Evolutionary conservation across 352 stramenopile genomes (phyloP), one percentile per base, ranked within the genome.

Genomic region (Globisporangium cylindrosporum): DNA sequence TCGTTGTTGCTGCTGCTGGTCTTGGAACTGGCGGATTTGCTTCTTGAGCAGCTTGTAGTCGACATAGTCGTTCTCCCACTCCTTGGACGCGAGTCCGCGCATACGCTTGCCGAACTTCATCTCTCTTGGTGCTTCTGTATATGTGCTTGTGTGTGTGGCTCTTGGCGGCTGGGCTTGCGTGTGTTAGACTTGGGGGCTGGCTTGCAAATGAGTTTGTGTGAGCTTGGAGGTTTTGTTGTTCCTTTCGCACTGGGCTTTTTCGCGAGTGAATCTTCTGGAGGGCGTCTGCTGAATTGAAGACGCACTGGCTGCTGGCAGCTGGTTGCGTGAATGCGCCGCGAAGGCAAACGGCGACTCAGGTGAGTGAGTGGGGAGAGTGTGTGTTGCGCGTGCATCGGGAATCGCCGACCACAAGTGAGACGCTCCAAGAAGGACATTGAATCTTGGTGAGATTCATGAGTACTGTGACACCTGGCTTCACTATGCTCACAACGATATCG

Each of bases 61-160:
- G 14, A 94, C 82, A 73, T 92, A 94, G 73, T 86, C 81, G 64
- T 60, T 46, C 15, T 74, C 76, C 86, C 86, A 94, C 22, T 83
- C 74, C 20, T 77, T 73, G 29, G 77, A 79, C 58, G 77, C 79
- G 38, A 94, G 77, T 43, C 77, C 84, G 25, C 86, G 86, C 73
- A 92, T 86, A 57, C 86, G 86, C 69, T 94, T 94, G 75, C 86
- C 86, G 57, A 94, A 94, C 78, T 94, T 94, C 84, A 94, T 94
- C 15, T 38, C 51, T 58, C 18, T 18, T 58, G 15, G 6, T 48
- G 6, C 4, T 12, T 43, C 9, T n/a, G 41, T 46, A 0, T 49
- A 4, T 38, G 34, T 43, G 1, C 12, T 9, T 43, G 36, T 43
- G 36, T 46, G 41, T 22, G 41, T 49, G 41, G 43, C 18, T 51